These are phyloP conservation scores for Cytidiella melzeri DNA, from an alignment of 768 basidiomycete species.

Conservation along the genomic window DNA sequence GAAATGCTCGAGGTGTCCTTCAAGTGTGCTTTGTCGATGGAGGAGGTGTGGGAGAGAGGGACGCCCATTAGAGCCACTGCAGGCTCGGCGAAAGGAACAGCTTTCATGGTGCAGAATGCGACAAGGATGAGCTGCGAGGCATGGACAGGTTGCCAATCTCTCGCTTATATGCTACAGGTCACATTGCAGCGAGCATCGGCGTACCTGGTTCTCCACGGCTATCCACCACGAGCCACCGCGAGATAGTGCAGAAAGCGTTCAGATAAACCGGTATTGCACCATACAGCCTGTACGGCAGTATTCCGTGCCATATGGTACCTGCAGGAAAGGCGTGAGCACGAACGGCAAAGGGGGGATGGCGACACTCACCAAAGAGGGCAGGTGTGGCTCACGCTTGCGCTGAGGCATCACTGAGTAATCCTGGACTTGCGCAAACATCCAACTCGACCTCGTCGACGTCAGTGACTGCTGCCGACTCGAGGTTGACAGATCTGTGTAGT, in stretches of 20 bases:
- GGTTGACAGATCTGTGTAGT: background rate
- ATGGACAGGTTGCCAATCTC: background rate
- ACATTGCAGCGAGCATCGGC: too few species aligned
- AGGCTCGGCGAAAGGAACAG: background rate
- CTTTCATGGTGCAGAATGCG: background rate
- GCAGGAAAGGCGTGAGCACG: background rate
- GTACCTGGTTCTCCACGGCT: too few species aligned
- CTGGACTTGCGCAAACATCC: background rate
- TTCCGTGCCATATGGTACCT: background rate
- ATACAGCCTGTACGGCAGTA: background rate
- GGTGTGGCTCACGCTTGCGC: background rate
- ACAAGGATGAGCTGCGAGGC: background rate
- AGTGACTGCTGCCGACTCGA: background rate
- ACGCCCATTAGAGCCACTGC: background rate
- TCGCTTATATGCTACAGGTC: background rate
- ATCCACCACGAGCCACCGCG: background rate
- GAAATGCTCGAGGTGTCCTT: background rate
- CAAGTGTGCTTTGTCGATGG: conserved; percentile 3
- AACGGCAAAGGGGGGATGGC: background rate
- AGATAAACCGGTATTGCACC: background rate
- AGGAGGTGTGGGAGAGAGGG: conserved; percentile 7
- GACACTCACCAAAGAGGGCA: background rate
- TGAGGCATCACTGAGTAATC: background rate
- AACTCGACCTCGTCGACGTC: too few species aligned
- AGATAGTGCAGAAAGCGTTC: background rate